These are phyloP conservation scores for Metahyphopichia silvanorum DNA, from an alignment of 805 yeast genomes.

Conservation along the genomic window DNA sequence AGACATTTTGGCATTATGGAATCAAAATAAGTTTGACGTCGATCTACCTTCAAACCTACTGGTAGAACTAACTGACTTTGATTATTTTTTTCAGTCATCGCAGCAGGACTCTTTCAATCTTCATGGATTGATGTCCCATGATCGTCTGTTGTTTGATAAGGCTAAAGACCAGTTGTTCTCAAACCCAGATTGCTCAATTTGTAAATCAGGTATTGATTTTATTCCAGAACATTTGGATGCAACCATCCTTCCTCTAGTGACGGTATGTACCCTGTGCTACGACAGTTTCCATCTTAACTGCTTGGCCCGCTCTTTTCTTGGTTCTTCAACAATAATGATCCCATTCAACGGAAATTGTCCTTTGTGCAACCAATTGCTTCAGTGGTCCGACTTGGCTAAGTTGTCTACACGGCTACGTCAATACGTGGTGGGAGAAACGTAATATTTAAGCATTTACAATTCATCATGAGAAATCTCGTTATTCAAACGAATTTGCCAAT, in stretches of 20 bases:
- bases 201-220: conserved; percentile 30
- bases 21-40: conserved; percentile 25
- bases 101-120: conserved; percentile 6
- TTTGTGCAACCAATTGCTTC: conserved; percentile 10
- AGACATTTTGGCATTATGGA: conserved; percentile 30
- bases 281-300: conserved; percentile 38
- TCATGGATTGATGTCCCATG: conserved; percentile 6
- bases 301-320: conserved; percentile 17
- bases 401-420: conserved; percentile 18
- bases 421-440: conserved; percentile 11
- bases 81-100: conserved; percentile 2
- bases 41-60: conserved; percentile 10
- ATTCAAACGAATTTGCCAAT: conserved; percentile 44
- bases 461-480: conserved; percentile 21
- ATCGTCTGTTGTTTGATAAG: conserved; percentile 5
- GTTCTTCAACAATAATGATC: neutral
- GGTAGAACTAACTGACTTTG: conserved; percentile 10
- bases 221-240: conserved; percentile 16
- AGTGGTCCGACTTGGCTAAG: conserved; percentile 17
- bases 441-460: conserved; percentile 9
- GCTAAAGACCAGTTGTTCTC: conserved; percentile 11
- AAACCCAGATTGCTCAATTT: conserved; percentile 24
- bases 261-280: conserved; percentile 35
- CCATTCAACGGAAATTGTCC: conserved; percentile 7
- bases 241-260: conserved; percentile 24